Evolutionary conservation across 2,329 filamentous ascomycete genomes (phyloP).

Genomic region (Microascus cirrosus): DNA sequence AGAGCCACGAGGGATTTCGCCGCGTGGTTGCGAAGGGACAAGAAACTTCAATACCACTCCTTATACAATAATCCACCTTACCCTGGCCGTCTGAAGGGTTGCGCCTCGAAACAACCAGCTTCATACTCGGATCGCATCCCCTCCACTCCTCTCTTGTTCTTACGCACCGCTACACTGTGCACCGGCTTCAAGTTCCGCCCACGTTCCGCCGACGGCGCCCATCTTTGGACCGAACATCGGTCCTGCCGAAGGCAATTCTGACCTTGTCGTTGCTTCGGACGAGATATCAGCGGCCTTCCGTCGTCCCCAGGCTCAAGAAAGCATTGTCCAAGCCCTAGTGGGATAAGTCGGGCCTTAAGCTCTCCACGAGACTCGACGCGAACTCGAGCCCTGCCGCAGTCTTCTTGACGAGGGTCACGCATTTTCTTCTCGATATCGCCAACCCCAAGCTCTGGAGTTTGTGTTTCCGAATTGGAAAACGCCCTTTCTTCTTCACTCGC

Average conservation of each 20-base stretch:
- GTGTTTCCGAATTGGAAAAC: neutral
- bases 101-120: neutral
- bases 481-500: neutral
- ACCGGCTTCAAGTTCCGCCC: neutral
- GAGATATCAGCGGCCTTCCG: neutral
- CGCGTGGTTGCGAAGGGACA: neutral
- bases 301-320: neutral
- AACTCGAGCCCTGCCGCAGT: neutral
- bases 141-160: neutral
- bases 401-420: neutral
- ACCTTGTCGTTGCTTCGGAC: neutral
- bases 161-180: neutral
- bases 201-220: neutral
- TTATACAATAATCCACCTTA: neutral
- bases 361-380: neutral
- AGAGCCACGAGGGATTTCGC: conserved; percentile 2
- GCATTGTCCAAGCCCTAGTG: neutral
- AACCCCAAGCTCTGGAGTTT: neutral
- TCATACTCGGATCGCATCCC: neutral
- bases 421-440: neutral
- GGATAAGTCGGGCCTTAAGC: neutral
- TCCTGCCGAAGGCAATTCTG: neutral
- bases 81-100: neutral
- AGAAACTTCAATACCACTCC: neutral
- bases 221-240: neutral